Base-by-base conservation (phyloP, 768 basidiomycete genomes). In the Cytidiella melzeri region DNA sequence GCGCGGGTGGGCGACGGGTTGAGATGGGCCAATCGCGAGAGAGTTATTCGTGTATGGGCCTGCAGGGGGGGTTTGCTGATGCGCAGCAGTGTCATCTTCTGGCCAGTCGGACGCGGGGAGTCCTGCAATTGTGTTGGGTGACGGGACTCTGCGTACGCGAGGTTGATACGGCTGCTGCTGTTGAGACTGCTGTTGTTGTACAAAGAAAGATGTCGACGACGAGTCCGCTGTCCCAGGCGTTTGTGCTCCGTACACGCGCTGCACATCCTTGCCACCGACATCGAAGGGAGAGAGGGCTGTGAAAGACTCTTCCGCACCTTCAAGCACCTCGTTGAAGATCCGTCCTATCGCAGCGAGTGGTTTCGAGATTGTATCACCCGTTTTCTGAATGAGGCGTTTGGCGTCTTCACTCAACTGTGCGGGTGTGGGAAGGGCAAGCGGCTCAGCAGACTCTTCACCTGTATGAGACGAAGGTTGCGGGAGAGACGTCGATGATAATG, bases 361-460 rank as follows among this genome's bases (percentile, higher is more conserved):
- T 63, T 92, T 92, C 6, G 87, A 92, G 49, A 95, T 85, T 0
- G 81, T 87, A 61, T 92, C 89, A 6, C 92, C 91, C 0, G 93
- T 95, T 63, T 87, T 87, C 66, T 92, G 92, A 39, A 95, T 73
- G 25, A 95, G 76, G 20, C 84, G 76, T 34, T 80, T 81, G 1
- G 92, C 92, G 59, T 94, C 92, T 45, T 88, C 81, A 7, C 73
- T 64, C 28, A 73, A 57, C 59, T 76, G 75, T 0, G 72, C 64
- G 4, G 72, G 69, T n/a, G 64, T 68, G 1, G 85, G 74, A 7
- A 91, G 69, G 0, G 87, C 68, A 9, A 95, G 77, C 0, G 83
- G 85, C 56, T 84, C 77, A 1, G 93, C 93, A 3, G 92, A 88
- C 63, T 95, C 93, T 69, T 95, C 92, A 26, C 93, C 93, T 9